Conservation (phyloP, 768 basidiomycete genomes). For the Amyloporia xantha region DNA sequence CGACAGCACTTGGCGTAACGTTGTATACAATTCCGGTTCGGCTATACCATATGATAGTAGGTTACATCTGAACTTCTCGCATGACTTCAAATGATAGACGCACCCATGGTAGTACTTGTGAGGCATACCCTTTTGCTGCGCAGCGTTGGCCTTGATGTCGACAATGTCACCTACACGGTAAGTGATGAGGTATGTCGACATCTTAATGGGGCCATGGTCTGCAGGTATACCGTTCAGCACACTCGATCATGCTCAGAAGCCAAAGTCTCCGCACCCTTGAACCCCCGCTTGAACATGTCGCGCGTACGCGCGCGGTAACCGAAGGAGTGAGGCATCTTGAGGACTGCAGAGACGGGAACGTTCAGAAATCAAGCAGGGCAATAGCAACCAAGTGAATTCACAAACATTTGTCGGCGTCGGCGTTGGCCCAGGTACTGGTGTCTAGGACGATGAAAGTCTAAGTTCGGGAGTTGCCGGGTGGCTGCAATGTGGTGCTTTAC, state of each 20-base stretch:
- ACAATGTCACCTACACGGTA: slow-evolving; percentile 98
- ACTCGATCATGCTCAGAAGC: slow-evolving; percentile 1
- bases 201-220: slow-evolving; percentile 86
- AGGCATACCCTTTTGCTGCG: slow-evolving; percentile 99
- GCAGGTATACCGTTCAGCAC: slow-evolving; percentile 12
- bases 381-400: slow-evolving; percentile 19
- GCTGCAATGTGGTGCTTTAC: slow-evolving; percentile 53
- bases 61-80: background rate
- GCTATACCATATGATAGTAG: slow-evolving; percentile 34
- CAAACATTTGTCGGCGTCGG: slow-evolving; percentile 39
- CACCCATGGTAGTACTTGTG: slow-evolving; percentile 98
- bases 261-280: slow-evolving; percentile 69
- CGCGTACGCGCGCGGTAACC: slow-evolving; percentile 99
- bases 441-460: slow-evolving; percentile 30
- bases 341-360: slow-evolving; percentile 30
- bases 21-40: slow-evolving; percentile 99
- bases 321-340: slow-evolving; percentile 99
- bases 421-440: slow-evolving; percentile 44
- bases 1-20: slow-evolving; percentile 90
- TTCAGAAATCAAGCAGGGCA: slow-evolving; percentile 8
- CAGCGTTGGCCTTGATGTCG: slow-evolving; percentile 99
- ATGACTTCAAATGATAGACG: slow-evolving; percentile 26
- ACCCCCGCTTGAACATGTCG: slow-evolving; percentile 99
- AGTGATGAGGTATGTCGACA: slow-evolving; percentile 90
- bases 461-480: slow-evolving; percentile 55